phyloP scores from a whole-genome alignment of 2,329 filamentous ascomycete species.

The Sclerotinia glacialis region DNA sequence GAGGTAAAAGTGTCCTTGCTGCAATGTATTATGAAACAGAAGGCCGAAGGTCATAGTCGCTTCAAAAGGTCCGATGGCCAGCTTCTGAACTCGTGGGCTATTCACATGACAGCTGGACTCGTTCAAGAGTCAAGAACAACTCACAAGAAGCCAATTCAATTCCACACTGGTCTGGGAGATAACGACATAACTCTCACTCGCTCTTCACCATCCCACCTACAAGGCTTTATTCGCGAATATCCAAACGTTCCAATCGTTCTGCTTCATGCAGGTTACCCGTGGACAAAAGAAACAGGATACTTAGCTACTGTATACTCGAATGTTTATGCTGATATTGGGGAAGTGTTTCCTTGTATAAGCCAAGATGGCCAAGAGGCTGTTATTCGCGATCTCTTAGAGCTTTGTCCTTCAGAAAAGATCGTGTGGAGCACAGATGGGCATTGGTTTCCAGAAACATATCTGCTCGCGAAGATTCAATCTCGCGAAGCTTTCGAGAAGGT shows the following conservation, averaged over 20 bases:
- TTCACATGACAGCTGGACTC: slow-evolving; percentile 60
- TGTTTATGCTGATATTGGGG: slow-evolving; percentile 78
- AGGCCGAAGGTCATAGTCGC: slow-evolving; percentile 29
- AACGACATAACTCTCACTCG: slow-evolving; percentile 69
- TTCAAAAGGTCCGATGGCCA: slow-evolving; percentile 59
- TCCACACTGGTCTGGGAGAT: slow-evolving; percentile 81
- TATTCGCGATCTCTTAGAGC: slow-evolving; percentile 69
- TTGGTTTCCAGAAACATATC: slow-evolving; percentile 74
- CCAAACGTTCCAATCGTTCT: slow-evolving; percentile 71
- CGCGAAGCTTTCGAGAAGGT: slow-evolving; percentile 67
- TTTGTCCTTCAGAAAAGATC: slow-evolving; percentile 72
- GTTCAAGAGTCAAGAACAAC: slow-evolving; percentile 48
- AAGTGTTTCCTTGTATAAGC: slow-evolving; percentile 77
- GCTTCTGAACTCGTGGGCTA: slow-evolving; percentile 66
- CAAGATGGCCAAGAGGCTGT: slow-evolving; percentile 71
- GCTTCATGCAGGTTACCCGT: slow-evolving; percentile 79
- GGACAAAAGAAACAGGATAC: slow-evolving; percentile 74
- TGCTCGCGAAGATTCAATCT: slow-evolving; percentile 69
- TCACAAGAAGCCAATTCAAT: slow-evolving; percentile 70
- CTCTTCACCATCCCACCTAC: slow-evolving; percentile 72
- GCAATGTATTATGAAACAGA: slow-evolving; percentile 34
- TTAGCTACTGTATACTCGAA: slow-evolving; percentile 74
- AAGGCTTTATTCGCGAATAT: slow-evolving; percentile 68
- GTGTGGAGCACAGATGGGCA: slow-evolving; percentile 80
- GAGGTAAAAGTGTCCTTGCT: slow-evolving; percentile 30